Conservation (phyloP, 2,329 filamentous ascomycete species). For the Reticulascus tulasneorum region DNA sequence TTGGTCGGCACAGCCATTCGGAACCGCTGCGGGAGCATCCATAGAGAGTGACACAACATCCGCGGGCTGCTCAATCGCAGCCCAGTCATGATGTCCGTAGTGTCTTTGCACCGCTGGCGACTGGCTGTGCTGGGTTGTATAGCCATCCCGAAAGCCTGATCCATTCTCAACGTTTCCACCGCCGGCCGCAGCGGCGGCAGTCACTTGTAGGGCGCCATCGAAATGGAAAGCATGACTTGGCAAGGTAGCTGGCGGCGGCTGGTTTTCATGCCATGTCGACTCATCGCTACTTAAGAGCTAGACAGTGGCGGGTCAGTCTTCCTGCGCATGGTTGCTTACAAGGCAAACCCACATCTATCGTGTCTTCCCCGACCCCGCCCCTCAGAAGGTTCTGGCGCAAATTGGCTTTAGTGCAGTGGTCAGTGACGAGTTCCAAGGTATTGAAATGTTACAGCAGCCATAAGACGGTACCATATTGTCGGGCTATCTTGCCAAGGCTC, state of each 20-base stretch:
- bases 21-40: neutral
- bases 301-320: too few species aligned
- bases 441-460: slow-evolving; percentile 4
- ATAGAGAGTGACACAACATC: neutral
- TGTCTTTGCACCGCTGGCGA: neutral
- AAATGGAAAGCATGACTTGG: too few species aligned
- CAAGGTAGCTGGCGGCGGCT: too few species aligned
- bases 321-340: too few species aligned
- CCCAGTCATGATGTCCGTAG: neutral
- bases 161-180: too few species aligned
- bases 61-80: neutral
- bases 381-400: slow-evolving; percentile 44
- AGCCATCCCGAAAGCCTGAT: neutral
- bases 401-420: slow-evolving; percentile 28
- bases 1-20: neutral
- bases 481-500: slow-evolving; percentile 45
- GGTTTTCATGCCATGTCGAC: slow-evolving; percentile 10
- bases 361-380: slow-evolving; percentile 43
- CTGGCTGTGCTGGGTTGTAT: neutral
- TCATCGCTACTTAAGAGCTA: slow-evolving; percentile 15
- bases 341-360: slow-evolving; percentile 42
- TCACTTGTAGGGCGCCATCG: too few species aligned
- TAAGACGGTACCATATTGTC: slow-evolving; percentile 49
- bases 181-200: too few species aligned
- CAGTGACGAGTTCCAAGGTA: slow-evolving; percentile 5